Evolutionary conservation across 2,329 filamentous ascomycete species (phyloP).

Genomic region (Arachnopeziza araneosa): DNA sequence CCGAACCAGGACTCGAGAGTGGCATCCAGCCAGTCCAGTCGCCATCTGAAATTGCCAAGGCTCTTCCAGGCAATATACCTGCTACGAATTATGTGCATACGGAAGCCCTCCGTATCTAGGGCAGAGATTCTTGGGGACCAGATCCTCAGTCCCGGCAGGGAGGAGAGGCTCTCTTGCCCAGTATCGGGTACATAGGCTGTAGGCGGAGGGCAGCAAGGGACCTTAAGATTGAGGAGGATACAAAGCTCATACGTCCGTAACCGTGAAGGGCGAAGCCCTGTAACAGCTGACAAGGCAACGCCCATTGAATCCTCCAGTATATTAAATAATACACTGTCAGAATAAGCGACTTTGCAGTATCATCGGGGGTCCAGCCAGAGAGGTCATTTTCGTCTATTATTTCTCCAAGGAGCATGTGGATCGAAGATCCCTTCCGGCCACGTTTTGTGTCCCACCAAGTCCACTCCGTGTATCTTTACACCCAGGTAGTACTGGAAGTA

Average conservation of each 20-base stretch:
- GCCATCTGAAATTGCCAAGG: too few species aligned
- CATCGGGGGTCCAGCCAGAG: too few species aligned
- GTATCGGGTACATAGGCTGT: neutral
- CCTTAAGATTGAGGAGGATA: neutral
- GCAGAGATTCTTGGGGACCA: neutral
- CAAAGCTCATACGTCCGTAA: neutral
- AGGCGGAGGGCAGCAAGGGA: neutral
- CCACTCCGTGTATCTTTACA: neutral
- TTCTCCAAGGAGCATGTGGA: neutral
- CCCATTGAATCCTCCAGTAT: neutral
- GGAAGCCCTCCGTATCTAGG: neutral
- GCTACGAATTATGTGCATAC: neutral
- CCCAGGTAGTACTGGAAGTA: neutral
- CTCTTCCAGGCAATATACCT: neutral
- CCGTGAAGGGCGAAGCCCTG: neutral
- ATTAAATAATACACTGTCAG: too few species aligned
- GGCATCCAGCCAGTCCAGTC: neutral
- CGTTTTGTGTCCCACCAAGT: too few species aligned
- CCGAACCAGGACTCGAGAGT: neutral
- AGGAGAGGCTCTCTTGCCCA: neutral
- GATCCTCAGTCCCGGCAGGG: neutral
- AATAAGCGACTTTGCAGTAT: too few species aligned
- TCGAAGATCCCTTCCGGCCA: neutral
- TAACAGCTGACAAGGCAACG: neutral
- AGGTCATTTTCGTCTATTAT: neutral